These are phyloP conservation scores for Pulveroboletus sp. DNA, from an alignment of 1,284 basidiomycete genomes.

Conservation along the genomic window DNA sequence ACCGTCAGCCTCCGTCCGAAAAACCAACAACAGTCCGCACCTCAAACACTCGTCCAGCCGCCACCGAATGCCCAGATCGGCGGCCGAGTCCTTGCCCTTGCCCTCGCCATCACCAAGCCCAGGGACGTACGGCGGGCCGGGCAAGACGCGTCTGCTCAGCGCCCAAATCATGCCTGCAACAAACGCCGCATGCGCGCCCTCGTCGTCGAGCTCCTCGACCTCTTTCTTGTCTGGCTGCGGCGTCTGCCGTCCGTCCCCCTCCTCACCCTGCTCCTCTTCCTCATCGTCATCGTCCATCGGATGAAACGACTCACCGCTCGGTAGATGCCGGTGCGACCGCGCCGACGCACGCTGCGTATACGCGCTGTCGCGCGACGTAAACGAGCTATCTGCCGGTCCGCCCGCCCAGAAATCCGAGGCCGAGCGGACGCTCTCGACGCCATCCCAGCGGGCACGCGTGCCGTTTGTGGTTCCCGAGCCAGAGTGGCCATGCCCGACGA, in stretches of 20 bases:
- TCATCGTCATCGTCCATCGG: constrained; percentile 36
- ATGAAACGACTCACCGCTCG: constrained; percentile 34
- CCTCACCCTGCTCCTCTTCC: constrained; percentile 7
- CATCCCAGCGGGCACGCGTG: constrained; percentile 33
- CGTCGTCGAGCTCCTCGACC: constrained; percentile 56
- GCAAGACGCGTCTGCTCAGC: constrained; percentile 62
- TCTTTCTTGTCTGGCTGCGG: constrained; percentile 27
- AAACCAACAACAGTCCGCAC: constrained; percentile 39
- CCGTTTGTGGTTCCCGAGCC: constrained; percentile 29
- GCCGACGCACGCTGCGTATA: constrained; percentile 10
- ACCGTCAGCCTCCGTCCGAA: background rate
- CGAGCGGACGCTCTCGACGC: constrained; percentile 62
- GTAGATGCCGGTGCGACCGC: constrained; percentile 28
- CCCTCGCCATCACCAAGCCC: constrained; percentile 37
- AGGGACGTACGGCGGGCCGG: constrained; percentile 71
- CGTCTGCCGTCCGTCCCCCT: constrained; percentile 27
- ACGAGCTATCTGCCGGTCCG: constrained; percentile 24
- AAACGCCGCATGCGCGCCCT: constrained; percentile 77
- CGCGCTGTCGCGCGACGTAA: constrained; percentile 21
- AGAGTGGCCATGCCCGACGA: constrained; percentile 13
- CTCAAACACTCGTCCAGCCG: constrained; percentile 74
- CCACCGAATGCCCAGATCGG: constrained; percentile 58
- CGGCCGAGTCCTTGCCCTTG: constrained; percentile 49
- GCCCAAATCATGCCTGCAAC: constrained; percentile 81
- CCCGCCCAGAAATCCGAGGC: constrained; percentile 76